A percentile compares a stretch with the other conserved stretches of the same genome.
Conservation (phyloP, 2,329 filamentous ascomycete species). For the Monilinia fructigena region DNA sequence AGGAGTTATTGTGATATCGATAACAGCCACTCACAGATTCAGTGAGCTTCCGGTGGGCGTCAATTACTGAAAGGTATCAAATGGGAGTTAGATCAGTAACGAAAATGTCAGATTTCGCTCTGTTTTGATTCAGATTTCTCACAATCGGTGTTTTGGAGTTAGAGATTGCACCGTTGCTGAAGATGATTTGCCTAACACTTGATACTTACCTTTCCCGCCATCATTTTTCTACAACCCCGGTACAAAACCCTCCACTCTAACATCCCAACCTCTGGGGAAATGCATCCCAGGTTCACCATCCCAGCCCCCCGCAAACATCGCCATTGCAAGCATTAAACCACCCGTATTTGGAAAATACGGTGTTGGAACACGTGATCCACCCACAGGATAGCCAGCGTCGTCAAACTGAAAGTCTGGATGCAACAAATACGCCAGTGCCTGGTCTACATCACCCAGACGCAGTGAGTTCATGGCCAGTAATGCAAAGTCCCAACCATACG, state of each 20-base stretch:
- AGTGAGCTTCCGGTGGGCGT: not conserved
- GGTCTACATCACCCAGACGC: slow-evolving; percentile 44
- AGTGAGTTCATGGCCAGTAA: slow-evolving; percentile 49
- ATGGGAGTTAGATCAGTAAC: not conserved
- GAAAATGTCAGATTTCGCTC: no score
- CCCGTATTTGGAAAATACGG: slow-evolving; percentile 56
- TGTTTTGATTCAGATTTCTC: no score
- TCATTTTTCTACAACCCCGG: slow-evolving; percentile 56
- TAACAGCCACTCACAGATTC: not conserved
- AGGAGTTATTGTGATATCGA: not conserved
- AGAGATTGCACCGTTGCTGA: no score
- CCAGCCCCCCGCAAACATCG: slow-evolving; percentile 59
- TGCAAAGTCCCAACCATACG: slow-evolving; percentile 49
- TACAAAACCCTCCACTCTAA: slow-evolving; percentile 51
- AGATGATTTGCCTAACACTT: no score
- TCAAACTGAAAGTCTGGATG: slow-evolving; percentile 54
- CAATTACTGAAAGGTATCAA: not conserved
- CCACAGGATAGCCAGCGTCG: slow-evolving; percentile 55
- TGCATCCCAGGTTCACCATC: slow-evolving; percentile 48
- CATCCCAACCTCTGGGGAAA: slow-evolving; percentile 51
- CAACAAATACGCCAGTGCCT: slow-evolving; percentile 46
- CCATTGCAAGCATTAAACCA: slow-evolving; percentile 51
- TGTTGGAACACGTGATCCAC: slow-evolving; percentile 53
- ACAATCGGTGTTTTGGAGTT: no score
- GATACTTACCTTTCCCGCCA: slow-evolving; percentile 28